Evolutionary conservation across 345 rosid species (phyloP).

Genomic region (Hibiscus syriacus): DNA sequence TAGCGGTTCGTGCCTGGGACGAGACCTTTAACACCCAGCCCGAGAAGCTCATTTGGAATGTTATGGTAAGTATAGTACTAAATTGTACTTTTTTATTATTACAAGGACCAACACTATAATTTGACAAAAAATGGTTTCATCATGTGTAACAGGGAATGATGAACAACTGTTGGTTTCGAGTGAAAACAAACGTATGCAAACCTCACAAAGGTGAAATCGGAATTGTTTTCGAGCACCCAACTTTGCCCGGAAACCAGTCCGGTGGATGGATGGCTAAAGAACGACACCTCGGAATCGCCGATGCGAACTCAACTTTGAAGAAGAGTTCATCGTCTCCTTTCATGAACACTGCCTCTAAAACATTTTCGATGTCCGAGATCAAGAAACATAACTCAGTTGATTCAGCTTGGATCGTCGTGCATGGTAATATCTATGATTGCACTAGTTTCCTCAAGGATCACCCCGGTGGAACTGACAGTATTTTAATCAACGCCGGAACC

Average conservation of each 20-base stretch:
- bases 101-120: too few species aligned
- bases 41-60: constrained; percentile 89
- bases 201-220: constrained; percentile 87
- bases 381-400: constrained; percentile 58
- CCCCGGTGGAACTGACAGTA: constrained; percentile 85
- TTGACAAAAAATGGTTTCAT: background rate
- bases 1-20: constrained; percentile 96
- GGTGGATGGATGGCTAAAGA: constrained; percentile 99
- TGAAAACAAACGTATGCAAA: constrained; percentile 67
- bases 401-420: constrained; percentile 90
- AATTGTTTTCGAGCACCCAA: constrained; percentile 80
- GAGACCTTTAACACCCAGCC: constrained; percentile 86
- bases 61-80: constrained; percentile 49
- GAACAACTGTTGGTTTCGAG: constrained; percentile 97
- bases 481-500: constrained; percentile 83
- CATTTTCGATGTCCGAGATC: constrained; percentile 61
- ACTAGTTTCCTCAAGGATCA: constrained; percentile 83
- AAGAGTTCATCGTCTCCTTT: constrained; percentile 76
- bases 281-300: constrained; percentile 54
- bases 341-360: constrained; percentile 70
- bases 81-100: too few species aligned
- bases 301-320: constrained; percentile 40
- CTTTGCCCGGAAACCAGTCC: constrained; percentile 78
- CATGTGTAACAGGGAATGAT: constrained; percentile 76
- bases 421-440: constrained; percentile 90